Evolutionary conservation across 768 basidiomycete species (phyloP).

Genomic region (Lactarius sanguifluus): DNA sequence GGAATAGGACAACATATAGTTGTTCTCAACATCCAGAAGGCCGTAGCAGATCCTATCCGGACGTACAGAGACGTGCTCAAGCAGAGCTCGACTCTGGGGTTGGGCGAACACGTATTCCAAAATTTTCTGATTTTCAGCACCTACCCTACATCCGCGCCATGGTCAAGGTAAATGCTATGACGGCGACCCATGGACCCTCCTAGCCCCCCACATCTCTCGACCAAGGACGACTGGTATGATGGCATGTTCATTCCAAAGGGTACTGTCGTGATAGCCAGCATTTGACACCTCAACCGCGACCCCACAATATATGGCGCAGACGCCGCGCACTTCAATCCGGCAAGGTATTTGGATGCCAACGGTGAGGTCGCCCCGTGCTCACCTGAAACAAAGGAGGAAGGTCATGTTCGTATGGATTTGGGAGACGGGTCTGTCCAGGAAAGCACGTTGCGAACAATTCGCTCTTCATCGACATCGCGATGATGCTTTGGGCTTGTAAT

Average conservation of each 20-base stretch:
- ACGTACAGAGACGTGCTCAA: slow-evolving; percentile 8
- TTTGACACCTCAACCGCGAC: slow-evolving; percentile 33
- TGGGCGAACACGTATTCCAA: slow-evolving; percentile 17
- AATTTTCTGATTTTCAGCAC: slow-evolving; percentile 15
- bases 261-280: slow-evolving; percentile 36
- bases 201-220: slow-evolving; percentile 27
- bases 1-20: slow-evolving; percentile 28
- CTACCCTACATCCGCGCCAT: slow-evolving; percentile 26
- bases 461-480: slow-evolving; percentile 36
- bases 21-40: slow-evolving; percentile 33
- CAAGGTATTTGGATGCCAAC: slow-evolving; percentile 31
- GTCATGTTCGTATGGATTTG: slow-evolving; percentile 31
- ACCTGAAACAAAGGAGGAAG: slow-evolving; percentile 28
- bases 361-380: slow-evolving; percentile 22
- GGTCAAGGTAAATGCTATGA: slow-evolving; percentile 25
- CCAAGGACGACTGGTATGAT: slow-evolving; percentile 34
- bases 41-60: slow-evolving; percentile 28
- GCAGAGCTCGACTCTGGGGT: slow-evolving; percentile 19
- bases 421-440: slow-evolving; percentile 25
- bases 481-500: slow-evolving; percentile 32
- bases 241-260: slow-evolving; percentile 38
- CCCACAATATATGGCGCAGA: slow-evolving; percentile 33
- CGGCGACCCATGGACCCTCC: slow-evolving; percentile 2
- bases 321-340: slow-evolving; percentile 29
- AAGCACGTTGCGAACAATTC: slow-evolving; percentile 30